These are phyloP conservation scores for Panellus pusillus DNA, from an alignment of 768 basidiomycete genomes.

Conservation along the genomic window DNA sequence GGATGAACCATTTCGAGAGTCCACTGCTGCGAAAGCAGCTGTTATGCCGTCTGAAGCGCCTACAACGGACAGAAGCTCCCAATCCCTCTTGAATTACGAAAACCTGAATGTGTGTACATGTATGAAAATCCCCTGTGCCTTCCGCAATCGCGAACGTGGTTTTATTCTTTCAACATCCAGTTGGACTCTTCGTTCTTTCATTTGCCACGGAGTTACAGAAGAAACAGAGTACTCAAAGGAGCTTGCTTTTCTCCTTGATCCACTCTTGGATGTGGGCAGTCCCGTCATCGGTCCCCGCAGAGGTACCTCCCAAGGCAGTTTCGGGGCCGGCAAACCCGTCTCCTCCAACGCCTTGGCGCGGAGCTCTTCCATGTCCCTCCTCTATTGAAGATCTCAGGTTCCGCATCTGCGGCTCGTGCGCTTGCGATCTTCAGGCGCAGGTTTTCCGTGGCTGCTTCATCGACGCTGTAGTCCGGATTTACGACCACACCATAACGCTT, in stretches of 20 bases:
- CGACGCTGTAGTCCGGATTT: conserved; percentile 4
- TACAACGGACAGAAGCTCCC: not conserved
- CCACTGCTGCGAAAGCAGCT: not conserved
- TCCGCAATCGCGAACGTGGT: not conserved
- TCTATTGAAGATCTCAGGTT: conserved; percentile 19
- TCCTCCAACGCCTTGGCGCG: conserved; percentile 9
- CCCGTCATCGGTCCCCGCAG: conserved; percentile 14
- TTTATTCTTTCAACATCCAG: too few species aligned
- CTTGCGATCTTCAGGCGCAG: conserved; percentile 10
- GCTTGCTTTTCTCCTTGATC: conserved; percentile 2
- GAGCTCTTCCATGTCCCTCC: conserved; percentile 17
- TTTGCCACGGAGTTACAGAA: not conserved
- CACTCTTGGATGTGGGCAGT: conserved; percentile 11
- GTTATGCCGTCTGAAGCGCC: conserved; percentile 1
- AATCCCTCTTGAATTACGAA: not conserved
- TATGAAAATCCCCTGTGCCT: not conserved
- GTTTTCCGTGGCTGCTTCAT: conserved; percentile 6
- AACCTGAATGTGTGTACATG: not conserved
- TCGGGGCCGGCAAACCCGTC: conserved; percentile 14
- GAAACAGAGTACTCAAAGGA: too few species aligned
- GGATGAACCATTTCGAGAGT: not conserved
- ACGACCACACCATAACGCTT: conserved; percentile 21
- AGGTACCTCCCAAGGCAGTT: conserved; percentile 9
- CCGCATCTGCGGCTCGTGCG: not conserved
- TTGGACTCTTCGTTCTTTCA: conserved; percentile 6